phyloP scores from a whole-genome alignment of 2,329 filamentous ascomycete genomes.

The Phaeosphaeria sp. region DNA sequence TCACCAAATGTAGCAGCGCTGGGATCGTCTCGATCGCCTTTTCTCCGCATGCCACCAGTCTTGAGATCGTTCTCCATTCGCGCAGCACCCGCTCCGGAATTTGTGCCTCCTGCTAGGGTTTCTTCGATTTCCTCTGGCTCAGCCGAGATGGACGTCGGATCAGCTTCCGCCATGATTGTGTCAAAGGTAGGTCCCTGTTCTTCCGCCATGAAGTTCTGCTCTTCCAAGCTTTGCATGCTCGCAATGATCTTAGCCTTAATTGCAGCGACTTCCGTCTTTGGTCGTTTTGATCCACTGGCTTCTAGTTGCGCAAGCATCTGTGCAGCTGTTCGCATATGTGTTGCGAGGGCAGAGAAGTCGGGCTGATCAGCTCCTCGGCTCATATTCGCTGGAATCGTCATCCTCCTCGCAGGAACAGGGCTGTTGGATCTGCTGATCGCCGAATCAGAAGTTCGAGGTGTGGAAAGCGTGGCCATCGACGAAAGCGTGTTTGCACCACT shows the following conservation, averaged over 20 bases:
- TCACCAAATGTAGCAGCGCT: constrained; percentile 87
- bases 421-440: constrained; percentile 73
- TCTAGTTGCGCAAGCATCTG: constrained; percentile 88
- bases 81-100: constrained; percentile 75
- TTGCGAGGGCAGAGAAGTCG: constrained; percentile 81
- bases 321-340: constrained; percentile 85
- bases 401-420: constrained; percentile 65
- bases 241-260: constrained; percentile 88
- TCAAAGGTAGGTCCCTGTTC: constrained; percentile 79
- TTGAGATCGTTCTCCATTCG: constrained; percentile 91
- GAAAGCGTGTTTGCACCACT: constrained; percentile 68
- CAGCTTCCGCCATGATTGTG: constrained; percentile 78
- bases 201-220: constrained; percentile 81
- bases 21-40: constrained; percentile 83
- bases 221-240: constrained; percentile 86
- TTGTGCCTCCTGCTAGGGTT: constrained; percentile 61
- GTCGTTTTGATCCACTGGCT: constrained; percentile 78
- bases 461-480: constrained; percentile 65
- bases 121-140: constrained; percentile 63
- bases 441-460: constrained; percentile 72
- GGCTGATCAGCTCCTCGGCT: constrained; percentile 70
- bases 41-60: constrained; percentile 80
- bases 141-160: constrained; percentile 58
- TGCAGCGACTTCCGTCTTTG: constrained; percentile 79
- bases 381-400: constrained; percentile 60